Percentiles rank a stretch among this genome's conserved stretches.
phyloP scores from a whole-genome alignment of 371 early-diverging fungal species.

The Mucor circinelloides region DNA sequence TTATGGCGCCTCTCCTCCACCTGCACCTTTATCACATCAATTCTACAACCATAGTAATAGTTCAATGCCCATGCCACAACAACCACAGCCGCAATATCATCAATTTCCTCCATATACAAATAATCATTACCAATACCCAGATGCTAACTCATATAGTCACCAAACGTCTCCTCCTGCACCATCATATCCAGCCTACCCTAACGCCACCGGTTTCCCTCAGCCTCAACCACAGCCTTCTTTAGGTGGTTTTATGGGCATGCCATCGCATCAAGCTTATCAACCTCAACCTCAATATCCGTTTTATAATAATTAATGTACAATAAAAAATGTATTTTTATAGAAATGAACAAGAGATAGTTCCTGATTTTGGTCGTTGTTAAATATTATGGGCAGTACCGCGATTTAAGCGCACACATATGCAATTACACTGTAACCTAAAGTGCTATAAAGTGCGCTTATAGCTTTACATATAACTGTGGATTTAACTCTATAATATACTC shows the following conservation, averaged over 20 bases:
- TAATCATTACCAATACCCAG: neutral
- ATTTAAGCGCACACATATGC: too few species aligned
- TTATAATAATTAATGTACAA: neutral
- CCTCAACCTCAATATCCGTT: neutral
- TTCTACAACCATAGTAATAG: neutral
- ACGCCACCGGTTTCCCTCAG: neutral
- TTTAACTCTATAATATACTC: too few species aligned
- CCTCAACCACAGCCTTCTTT: neutral
- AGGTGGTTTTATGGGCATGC: neutral
- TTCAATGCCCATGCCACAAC: constrained; percentile 2
- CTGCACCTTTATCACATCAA: neutral
- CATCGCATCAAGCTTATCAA: neutral
- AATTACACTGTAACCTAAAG: too few species aligned
- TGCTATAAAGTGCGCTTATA: too few species aligned
- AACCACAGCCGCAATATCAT: neutral
- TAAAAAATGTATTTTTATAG: neutral
- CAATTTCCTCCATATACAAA: neutral
- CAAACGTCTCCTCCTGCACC: neutral
- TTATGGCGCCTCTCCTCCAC: neutral
- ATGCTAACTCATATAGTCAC: neutral
- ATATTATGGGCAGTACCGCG: too few species aligned
- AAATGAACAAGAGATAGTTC: too few species aligned
- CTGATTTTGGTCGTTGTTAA: too few species aligned
- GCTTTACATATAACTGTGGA: too few species aligned
- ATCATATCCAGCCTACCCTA: neutral